Evolutionary conservation across 164 flowering plant species (phyloP).

Genomic region (Tinospora cordifolia): DNA sequence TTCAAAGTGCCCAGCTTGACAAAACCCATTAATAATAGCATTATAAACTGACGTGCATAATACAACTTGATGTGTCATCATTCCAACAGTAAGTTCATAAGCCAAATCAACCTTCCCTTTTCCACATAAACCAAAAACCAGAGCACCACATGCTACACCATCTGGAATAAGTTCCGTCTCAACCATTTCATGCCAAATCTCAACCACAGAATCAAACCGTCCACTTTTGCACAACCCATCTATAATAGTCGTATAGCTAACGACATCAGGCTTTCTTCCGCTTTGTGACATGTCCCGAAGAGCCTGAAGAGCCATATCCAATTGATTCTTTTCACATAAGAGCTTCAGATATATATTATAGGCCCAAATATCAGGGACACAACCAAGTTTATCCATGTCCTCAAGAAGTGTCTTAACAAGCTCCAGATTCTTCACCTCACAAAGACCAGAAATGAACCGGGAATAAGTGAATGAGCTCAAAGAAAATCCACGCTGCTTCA

Average conservation of each 20-base stretch:
- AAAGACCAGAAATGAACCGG: constrained; percentile 66
- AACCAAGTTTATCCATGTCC: constrained; percentile 60
- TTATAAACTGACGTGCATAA: constrained; percentile 50
- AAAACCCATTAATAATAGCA: constrained; percentile 78
- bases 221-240: constrained; percentile 52
- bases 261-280: constrained; percentile 76
- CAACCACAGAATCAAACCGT: constrained; percentile 43
- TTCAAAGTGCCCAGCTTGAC: constrained; percentile 51
- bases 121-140: constrained; percentile 63
- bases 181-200: constrained; percentile 66
- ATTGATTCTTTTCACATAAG: constrained; percentile 46
- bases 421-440: constrained; percentile 45
- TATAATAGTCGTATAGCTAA: constrained; percentile 65
- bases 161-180: constrained; percentile 53
- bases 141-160: constrained; percentile 55
- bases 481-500: constrained; percentile 64
- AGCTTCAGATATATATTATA: constrained; percentile 62
- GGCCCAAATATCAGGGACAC: constrained; percentile 74
- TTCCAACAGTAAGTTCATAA: constrained; percentile 63
- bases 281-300: constrained; percentile 43
- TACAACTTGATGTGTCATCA: constrained; percentile 36
- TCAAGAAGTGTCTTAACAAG: constrained; percentile 42
- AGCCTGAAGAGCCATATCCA: constrained; percentile 51
- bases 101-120: constrained; percentile 81
- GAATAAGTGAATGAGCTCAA: constrained; percentile 76